Conservation (phyloP, 2,329 filamentous ascomycete genomes). For the Xylariaceae sp. region DNA sequence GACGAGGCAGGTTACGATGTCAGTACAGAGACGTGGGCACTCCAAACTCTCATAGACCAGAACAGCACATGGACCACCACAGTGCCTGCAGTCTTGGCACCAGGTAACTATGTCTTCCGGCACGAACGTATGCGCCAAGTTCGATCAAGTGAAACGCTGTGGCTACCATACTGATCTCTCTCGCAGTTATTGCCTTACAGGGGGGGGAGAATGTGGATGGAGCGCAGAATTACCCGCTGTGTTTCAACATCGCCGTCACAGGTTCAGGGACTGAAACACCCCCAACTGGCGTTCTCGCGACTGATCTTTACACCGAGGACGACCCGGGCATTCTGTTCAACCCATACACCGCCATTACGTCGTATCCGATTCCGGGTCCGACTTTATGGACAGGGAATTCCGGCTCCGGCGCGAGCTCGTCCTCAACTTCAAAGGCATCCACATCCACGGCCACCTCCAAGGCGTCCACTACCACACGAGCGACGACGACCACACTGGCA, state of each 20-base stretch:
- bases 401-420: background rate
- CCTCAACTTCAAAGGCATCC: slow-evolving; percentile 1
- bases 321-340: slow-evolving; percentile 53
- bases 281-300: slow-evolving; percentile 46
- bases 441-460: slow-evolving; percentile 1
- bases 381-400: slow-evolving; percentile 10
- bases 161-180: background rate
- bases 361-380: slow-evolving; percentile 24
- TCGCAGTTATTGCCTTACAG: slow-evolving; percentile 41
- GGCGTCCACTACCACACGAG: background rate
- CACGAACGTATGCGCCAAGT: slow-evolving; percentile 38
- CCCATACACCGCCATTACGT: slow-evolving; percentile 41
- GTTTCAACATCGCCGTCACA: slow-evolving; percentile 53
- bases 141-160: too few species aligned
- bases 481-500: background rate
- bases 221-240: slow-evolving; percentile 48
- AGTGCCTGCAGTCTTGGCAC: slow-evolving; percentile 37
- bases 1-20: slow-evolving; percentile 25
- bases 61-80: slow-evolving; percentile 44
- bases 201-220: slow-evolving; percentile 36
- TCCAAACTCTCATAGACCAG: slow-evolving; percentile 39
- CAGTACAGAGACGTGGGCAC: slow-evolving; percentile 29
- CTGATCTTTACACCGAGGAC: slow-evolving; percentile 47
- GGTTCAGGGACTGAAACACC: slow-evolving; percentile 41
- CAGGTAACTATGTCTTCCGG: slow-evolving; percentile 47